Conservation (phyloP, 2,329 filamentous ascomycete genomes). For the Calonectria montana region DNA sequence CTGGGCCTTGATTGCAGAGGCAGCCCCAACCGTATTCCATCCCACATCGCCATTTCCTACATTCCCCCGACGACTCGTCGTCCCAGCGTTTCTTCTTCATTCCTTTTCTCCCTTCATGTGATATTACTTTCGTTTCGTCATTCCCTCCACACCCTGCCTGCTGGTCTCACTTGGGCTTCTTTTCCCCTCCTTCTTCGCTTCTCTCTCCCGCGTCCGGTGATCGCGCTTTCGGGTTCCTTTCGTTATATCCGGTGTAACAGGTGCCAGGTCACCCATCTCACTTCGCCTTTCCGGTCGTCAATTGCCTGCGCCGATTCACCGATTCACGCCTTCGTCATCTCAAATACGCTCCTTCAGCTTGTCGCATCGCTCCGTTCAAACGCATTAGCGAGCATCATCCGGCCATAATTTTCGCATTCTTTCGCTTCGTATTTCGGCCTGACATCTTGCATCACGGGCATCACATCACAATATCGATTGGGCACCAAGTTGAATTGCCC, state of each 20-base stretch:
- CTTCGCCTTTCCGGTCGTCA: neutral
- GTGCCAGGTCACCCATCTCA: neutral
- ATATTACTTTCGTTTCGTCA: conserved; percentile 9
- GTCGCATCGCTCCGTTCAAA: conserved; percentile 18
- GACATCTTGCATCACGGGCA: conserved; percentile 31
- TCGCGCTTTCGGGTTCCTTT: conserved; percentile 13
- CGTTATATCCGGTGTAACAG: conserved; percentile 12
- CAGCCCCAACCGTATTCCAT: conserved; percentile 5
- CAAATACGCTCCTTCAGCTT: conserved; percentile 23
- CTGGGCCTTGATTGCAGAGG: neutral
- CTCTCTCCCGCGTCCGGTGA: conserved; percentile 7
- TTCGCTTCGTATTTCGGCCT: conserved; percentile 36
- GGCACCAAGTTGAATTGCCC: conserved; percentile 34
- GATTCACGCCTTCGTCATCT: conserved; percentile 16
- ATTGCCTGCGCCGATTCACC: conserved; percentile 6
- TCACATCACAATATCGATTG: conserved; percentile 26
- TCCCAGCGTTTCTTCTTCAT: conserved; percentile 20
- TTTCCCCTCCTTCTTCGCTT: conserved; percentile 2
- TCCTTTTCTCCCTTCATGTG: conserved; percentile 17
- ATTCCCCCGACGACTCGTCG: conserved; percentile 11
- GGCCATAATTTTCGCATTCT: conserved; percentile 10
- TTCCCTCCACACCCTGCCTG: conserved; percentile 7
- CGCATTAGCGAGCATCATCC: conserved; percentile 23
- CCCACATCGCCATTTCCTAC: conserved; percentile 26
- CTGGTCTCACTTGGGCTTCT: conserved; percentile 18